Evolutionary conservation across 148 eudicot genomes (phyloP), one percentile per base, ranked within the genome.

Genomic region (Cornus controversa): DNA sequence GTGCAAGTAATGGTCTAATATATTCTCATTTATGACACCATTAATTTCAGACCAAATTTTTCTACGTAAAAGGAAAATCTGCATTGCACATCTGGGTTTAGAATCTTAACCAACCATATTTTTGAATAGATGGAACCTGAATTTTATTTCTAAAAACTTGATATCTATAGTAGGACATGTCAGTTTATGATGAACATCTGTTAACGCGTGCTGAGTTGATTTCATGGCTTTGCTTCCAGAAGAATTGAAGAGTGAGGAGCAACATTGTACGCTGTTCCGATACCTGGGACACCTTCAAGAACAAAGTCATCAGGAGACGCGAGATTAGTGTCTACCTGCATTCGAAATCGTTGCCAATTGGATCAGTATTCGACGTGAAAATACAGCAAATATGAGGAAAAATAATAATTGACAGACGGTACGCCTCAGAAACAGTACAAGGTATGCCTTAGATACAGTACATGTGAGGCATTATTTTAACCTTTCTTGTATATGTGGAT

Each of bases 241-340:
- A 96, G 85, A 79, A 96, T 91, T 60, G 93, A 89, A 28, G 99
- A 91, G 76, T 82, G 88, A 25, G 98, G 94, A 70, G 98, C 97
- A 20, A 94, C 79, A 68, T 80, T 85, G 79, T 93, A 96, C 3
- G 89, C 73, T 45, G 79, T 75, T 72, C 78, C 76, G 9, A 92
- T 63, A 66, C 90, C 95, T 4, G 89, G 84, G 24, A 92, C 90
- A 22, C 99, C 99, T 69, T 87, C 94, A 9, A 82, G 72, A 50
- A 87, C 93, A 73, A 96, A 78, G 81, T 96, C 98, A 45, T 88
- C 79, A 0, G 99, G 99, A 22, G 98, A 86, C 69, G 45, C 66
- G 22, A 93, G 92, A 85, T 92, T 93, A 72, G 99, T 96, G 80
- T 96, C 99, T 20, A 89, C 99, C 99, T 96, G 89, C 34, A 84